phyloP scores from a whole-genome alignment of 345 rosid species.

The Populus simonii region DNA sequence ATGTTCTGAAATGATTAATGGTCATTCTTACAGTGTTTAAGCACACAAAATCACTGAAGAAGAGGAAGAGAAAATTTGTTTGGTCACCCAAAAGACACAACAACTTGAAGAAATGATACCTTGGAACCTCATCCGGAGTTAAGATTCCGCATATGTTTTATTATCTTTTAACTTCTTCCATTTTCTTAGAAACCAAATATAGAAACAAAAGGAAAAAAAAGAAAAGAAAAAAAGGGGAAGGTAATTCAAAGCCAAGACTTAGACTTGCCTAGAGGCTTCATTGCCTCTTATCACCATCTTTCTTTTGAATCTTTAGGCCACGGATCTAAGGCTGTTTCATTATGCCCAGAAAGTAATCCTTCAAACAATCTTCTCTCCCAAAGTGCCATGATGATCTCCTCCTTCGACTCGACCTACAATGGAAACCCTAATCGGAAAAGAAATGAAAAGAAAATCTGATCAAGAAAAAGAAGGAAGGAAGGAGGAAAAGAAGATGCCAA shows the following conservation, averaged over 20 bases:
- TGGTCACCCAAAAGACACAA: conserved; percentile 6
- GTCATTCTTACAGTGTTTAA: not conserved
- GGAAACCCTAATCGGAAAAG: not conserved
- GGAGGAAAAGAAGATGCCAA: not conserved
- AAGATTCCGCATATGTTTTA: not conserved
- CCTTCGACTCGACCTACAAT: not conserved
- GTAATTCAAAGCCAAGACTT: conserved; percentile 49
- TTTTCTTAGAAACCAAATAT: conserved; percentile 40
- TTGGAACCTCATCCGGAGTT: not conserved
- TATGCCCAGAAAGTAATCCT: not conserved
- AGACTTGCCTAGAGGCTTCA: conserved; percentile 64
- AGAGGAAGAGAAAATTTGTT: conserved; percentile 3
- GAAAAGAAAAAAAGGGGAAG: not conserved
- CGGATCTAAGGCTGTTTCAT: conserved; percentile 8
- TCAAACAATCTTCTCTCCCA: not conserved
- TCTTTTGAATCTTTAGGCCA: conserved; percentile 16
- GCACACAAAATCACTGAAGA: not conserved
- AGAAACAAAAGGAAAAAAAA: not conserved
- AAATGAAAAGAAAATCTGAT: not conserved
- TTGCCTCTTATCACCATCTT: conserved; percentile 19
- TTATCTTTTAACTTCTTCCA: conserved; percentile 24
- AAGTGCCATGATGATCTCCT: conserved; percentile 3
- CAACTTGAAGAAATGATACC: conserved; percentile 6
- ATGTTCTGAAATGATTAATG: not conserved
- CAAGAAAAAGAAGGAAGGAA: not conserved